A percentile compares a stretch with the other conserved stretches of the same genome.
Conservation (phyloP, 2,329 filamentous ascomycete species). For the Colletotrichum limetticola region DNA sequence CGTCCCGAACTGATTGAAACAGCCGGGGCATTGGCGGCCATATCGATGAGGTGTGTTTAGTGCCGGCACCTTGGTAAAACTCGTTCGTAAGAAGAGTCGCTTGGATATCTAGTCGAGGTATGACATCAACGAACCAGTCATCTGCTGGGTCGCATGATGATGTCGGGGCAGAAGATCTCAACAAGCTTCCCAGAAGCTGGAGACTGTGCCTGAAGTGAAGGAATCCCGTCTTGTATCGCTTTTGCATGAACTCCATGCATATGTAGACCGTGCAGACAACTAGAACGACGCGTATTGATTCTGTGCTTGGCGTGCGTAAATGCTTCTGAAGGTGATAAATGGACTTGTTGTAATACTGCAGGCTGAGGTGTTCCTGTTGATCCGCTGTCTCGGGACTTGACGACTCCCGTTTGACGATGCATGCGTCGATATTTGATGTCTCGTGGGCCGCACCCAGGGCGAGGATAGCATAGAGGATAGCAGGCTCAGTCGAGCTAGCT, state of each 20-base stretch:
- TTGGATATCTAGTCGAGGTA: constrained; percentile 46
- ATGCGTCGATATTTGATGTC: constrained; percentile 28
- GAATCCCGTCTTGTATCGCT: constrained; percentile 48
- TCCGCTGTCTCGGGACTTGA: not conserved
- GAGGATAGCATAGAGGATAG: constrained; percentile 52
- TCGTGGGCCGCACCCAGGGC: not conserved
- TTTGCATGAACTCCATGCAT: constrained; percentile 47
- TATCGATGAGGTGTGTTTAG: not conserved
- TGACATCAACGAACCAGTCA: constrained; percentile 55
- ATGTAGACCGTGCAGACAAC: constrained; percentile 50
- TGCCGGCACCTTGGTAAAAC: not conserved
- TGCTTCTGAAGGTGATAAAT: constrained; percentile 49
- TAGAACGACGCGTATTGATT: constrained; percentile 49
- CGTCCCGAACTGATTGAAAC: constrained; percentile 14
- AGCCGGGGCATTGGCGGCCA: not conserved
- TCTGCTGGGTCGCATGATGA: constrained; percentile 43
- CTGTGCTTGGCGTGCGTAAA: constrained; percentile 39
- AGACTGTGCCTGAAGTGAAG: constrained; percentile 56
- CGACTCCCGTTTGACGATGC: constrained; percentile 43
- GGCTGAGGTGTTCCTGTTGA: constrained; percentile 38
- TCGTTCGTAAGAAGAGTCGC: constrained; percentile 37
- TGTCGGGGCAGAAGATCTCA: constrained; percentile 37
- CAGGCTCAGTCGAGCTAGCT: constrained; percentile 47
- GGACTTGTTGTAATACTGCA: constrained; percentile 50
- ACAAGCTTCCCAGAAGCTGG: constrained; percentile 39